Evolutionary conservation across 2,329 filamentous ascomycete genomes (phyloP).

Genomic region (Fusarium veterinarium): DNA sequence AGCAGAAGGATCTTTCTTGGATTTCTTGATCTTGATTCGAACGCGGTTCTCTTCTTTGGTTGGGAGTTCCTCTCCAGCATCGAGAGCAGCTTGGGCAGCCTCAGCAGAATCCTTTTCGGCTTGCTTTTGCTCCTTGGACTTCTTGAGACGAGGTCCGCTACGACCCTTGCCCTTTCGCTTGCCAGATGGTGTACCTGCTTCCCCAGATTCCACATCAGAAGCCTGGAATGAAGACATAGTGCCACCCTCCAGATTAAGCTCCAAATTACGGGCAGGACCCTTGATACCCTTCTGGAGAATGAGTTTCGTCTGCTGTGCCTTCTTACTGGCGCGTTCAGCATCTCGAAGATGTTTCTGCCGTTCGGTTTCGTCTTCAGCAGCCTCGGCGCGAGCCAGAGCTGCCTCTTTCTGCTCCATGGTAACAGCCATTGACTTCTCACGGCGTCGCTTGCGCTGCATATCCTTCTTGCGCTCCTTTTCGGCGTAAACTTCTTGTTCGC

Average conservation of each 20-base stretch:
- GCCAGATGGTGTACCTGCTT: conserved; percentile 52
- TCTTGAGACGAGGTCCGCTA: conserved; percentile 80
- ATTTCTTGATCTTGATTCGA: conserved; percentile 71
- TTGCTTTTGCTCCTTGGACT: conserved; percentile 88
- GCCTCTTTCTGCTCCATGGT: conserved; percentile 91
- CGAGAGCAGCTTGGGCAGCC: conserved; percentile 85
- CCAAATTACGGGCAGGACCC: conserved; percentile 76
- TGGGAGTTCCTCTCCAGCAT: conserved; percentile 78
- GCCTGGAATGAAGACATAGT: conserved; percentile 87
- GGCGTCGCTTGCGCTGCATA: conserved; percentile 96
- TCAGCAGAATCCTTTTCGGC: conserved; percentile 86
- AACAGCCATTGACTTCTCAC: conserved; percentile 95
- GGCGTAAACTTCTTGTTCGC: conserved; percentile 87
- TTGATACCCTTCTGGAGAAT: conserved; percentile 88
- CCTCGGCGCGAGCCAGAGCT: conserved; percentile 80
- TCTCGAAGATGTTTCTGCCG: conserved; percentile 83
- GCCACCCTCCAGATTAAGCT: conserved; percentile 85
- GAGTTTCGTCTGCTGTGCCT: conserved; percentile 89
- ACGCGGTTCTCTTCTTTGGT: conserved; percentile 70
- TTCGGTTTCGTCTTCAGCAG: conserved; percentile 84
- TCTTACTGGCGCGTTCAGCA: conserved; percentile 90
- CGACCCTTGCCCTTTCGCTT: conserved; percentile 60
- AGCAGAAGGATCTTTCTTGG: conserved; percentile 48
- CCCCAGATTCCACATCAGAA: conserved; percentile 63
- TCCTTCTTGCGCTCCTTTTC: conserved; percentile 99